phyloP scores from a whole-genome alignment of 1,139 yeast species.

The Lodderomyces pseudojiufengensis region DNA sequence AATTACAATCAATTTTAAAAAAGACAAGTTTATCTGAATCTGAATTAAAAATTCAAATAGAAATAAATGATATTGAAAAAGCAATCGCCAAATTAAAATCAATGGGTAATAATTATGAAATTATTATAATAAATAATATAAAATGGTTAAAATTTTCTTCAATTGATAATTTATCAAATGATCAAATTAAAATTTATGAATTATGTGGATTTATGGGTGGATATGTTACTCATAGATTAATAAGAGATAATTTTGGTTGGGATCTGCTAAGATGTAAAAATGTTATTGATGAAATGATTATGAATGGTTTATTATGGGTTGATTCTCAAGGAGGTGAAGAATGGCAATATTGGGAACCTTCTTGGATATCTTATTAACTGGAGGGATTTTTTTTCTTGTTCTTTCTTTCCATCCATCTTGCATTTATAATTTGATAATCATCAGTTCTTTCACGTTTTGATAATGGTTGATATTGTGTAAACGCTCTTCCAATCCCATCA shows the following conservation, averaged over 20 bases:
- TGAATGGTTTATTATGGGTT: constrained; percentile 80
- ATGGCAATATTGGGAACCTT: constrained; percentile 61
- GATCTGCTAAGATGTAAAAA: constrained; percentile 54
- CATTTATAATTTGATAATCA: constrained; percentile 63
- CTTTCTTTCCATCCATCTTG: constrained; percentile 52
- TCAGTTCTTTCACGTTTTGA: constrained; percentile 57
- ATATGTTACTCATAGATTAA: constrained; percentile 57
- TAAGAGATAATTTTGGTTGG: constrained; percentile 77
- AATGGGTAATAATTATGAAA: constrained; percentile 39
- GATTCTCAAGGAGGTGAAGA: constrained; percentile 55
- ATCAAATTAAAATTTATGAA: constrained; percentile 68
- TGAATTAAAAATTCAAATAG: constrained; percentile 17
- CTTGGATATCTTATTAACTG: constrained; percentile 30
- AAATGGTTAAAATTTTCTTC: constrained; percentile 41
- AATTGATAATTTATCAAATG: constrained; percentile 39
- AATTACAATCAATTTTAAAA: constrained; percentile 37
- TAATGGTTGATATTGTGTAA: constrained; percentile 56
- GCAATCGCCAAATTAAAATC: constrained; percentile 19
- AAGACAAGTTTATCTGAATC: constrained; percentile 14
- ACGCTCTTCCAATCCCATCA: constrained; percentile 65
- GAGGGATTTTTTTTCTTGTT: constrained; percentile 1
- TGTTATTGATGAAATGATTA: constrained; percentile 74
- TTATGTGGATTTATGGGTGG: constrained; percentile 67
- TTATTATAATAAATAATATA: constrained; percentile 30
- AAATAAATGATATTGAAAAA: constrained; percentile 19